A percentile compares a stretch with the other conserved stretches of the same genome.
Evolutionary conservation across 306 rosid genomes (phyloP).

Genomic region (Boehmeria nivea): DNA sequence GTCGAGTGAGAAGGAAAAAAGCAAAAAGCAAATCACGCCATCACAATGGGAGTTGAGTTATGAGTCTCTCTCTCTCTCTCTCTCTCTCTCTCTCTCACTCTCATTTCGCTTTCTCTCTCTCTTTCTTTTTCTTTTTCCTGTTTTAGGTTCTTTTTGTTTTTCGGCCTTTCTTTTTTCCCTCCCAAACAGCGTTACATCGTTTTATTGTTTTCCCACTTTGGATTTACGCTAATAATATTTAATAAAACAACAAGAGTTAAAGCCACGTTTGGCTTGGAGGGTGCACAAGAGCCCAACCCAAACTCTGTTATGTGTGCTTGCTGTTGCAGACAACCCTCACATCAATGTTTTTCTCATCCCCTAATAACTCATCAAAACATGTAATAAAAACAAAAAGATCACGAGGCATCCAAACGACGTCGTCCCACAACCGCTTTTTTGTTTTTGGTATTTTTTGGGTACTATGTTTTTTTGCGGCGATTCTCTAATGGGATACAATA

Average conservation of each 20-base stretch:
- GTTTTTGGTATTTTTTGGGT: too few relatives aligned
- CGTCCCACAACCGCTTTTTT: too few relatives aligned
- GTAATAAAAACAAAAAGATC: too few relatives aligned
- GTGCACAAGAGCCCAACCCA: conserved; percentile 6
- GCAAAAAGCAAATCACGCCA: conserved; percentile 60
- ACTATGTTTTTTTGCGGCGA: too few relatives aligned
- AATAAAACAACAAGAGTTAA: neutral
- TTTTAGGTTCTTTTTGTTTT: conserved; percentile 58
- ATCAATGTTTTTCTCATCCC: too few relatives aligned
- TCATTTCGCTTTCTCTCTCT: conserved; percentile 37
- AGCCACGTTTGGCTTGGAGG: conserved; percentile 1
- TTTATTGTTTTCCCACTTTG: conserved; percentile 17
- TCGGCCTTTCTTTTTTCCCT: conserved; percentile 32
- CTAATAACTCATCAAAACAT: too few relatives aligned
- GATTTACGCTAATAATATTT: neutral
- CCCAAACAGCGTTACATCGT: conserved; percentile 29
- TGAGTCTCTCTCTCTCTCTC: conserved; percentile 16
- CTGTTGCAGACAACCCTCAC: too few relatives aligned
- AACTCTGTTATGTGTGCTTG: too few relatives aligned
- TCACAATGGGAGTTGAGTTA: conserved; percentile 28
- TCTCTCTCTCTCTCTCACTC: too few relatives aligned
- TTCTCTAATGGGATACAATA: too few relatives aligned
- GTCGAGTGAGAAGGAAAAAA: conserved; percentile 29
- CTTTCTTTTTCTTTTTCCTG: conserved; percentile 60
- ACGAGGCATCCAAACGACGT: too few relatives aligned